Percentiles rank a stretch among this genome's conserved stretches.
These are phyloP conservation scores for Lentinus polychrous DNA, from an alignment of 1,284 basidiomycete genomes.

Conservation along the genomic window DNA sequence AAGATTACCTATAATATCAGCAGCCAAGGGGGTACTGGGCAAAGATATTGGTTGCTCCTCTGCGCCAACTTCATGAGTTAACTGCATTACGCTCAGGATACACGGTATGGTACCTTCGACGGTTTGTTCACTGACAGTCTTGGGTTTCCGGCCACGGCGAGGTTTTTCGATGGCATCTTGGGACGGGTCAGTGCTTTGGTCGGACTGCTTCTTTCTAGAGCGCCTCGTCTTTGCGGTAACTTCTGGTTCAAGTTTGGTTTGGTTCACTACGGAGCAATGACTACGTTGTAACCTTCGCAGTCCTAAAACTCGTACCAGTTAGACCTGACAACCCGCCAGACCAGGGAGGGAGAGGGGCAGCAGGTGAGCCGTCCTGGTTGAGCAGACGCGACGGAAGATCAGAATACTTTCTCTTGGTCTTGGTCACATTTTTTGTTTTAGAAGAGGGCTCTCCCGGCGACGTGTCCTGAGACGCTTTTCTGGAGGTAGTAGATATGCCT, in stretches of 20 bases:
- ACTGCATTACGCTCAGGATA: neutral
- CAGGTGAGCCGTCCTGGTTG: slow-evolving; percentile 31
- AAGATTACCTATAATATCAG: slow-evolving; percentile 66
- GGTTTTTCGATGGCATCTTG: too few relatives aligned
- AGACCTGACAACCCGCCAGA: slow-evolving; percentile 16
- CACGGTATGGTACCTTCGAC: neutral
- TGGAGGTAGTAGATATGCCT: neutral
- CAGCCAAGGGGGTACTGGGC: slow-evolving; percentile 54
- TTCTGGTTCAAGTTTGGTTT: too few relatives aligned
- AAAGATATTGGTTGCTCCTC: neutral
- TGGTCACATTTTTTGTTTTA: slow-evolving; percentile 10
- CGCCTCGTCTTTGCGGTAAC: too few relatives aligned
- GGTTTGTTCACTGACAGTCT: too few relatives aligned
- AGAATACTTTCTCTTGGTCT: slow-evolving; percentile 45
- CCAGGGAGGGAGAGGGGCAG: slow-evolving; percentile 19
- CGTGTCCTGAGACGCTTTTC: neutral
- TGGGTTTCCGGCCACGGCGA: too few relatives aligned
- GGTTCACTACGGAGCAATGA: too few relatives aligned
- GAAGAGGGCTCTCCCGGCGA: neutral
- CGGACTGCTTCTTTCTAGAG: too few relatives aligned
- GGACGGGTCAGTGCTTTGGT: too few relatives aligned
- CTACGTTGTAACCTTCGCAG: too few relatives aligned
- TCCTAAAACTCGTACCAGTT: neutral
- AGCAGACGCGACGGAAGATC: slow-evolving; percentile 46
- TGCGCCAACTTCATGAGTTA: neutral